Base-by-base conservation (phyloP, 1,284 basidiomycete species). In the Psilocybe mexicana region DNA sequence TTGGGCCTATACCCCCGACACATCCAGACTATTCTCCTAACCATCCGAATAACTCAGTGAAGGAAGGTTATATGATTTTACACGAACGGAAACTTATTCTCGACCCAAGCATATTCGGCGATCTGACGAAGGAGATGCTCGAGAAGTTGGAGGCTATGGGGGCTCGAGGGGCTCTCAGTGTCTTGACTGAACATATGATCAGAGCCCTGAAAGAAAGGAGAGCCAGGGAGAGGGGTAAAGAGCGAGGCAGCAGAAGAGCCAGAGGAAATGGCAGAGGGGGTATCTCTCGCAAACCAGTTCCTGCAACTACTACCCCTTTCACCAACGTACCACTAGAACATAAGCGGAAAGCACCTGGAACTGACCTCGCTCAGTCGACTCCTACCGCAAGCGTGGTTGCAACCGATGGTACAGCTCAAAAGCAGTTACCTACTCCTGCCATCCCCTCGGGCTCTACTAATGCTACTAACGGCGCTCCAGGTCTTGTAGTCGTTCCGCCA, bases 51-150 rank as follows among this genome's bases (percentile, higher is more conserved):
- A 74, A 85, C 81, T 65, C 92, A 77, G 74, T 70, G 7, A 79
- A 79, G 59, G 74, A 79, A 64, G 79, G 79, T 1, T 81, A 80
- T 25, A 94, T 96, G 75, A 86, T 93, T 28, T 77, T 96, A 26
- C 92, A 96, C 65, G 88, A 93, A 64, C 88, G 92, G 59, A 89
- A 85, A 51, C 84, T 96, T 28, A 86, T 93, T 63, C 82, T 96
- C 38, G 92, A 92, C 66, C 94, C 94, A 1, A 80, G 82, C 26
- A 90, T 96, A 43, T 96, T 96, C 70, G 84, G 88, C 5, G 87
- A 88, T 61, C 81, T 96, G 8, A 86, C 87, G 1, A 76, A 81
- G 35, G 87, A 88, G 58, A 88, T 91, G 70, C 74, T 96, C 49
- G 81, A 80, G 55, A 87, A 91, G 55, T 78, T 96, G 44, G 91